Evolutionary conservation across 257 asterid genomes (phyloP), one percentile per base, ranked within the genome.

Genomic region (Solanum gracilifrons): DNA sequence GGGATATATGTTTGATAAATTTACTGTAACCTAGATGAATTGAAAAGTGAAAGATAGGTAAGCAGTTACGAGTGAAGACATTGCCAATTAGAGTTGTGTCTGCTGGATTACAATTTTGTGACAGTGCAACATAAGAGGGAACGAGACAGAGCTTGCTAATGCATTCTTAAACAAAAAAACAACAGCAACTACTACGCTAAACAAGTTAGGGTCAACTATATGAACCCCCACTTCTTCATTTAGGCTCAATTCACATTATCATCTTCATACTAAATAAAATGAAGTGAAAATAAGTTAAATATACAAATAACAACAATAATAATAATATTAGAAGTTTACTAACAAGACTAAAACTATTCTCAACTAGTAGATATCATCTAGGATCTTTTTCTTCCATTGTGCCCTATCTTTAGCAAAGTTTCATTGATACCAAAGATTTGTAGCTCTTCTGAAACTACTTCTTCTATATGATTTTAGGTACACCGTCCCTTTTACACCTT

Each of bases 1-100:
- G 27, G 88, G 88, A 74, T 72, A 86, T 62, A 86, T 80, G 60
- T 86, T 86, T 86, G 88, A 86, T 77, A 86, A 72, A 86, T 74
- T 86, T 32, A 37, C 55, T 20, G 83, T 71, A 58, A 86, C 88
- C 88, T 86, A 62, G 29, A 29, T 48, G 43, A 82, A 31, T 48
- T 43, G 85, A 48, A 82, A 48, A 48, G 20, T 48, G 60, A 85
- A 36, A 82, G 27, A 82, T 29, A 82, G 39, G 69, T 82, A 82
- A 48, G 25, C 69, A 46, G 85, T 82, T 48, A 48, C 29, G 1
- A 43, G 69, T 35, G 27, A 80, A 46, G 39, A 29, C 68, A 48
- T 16, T 46, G 39, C 68, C 85, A 80, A 80, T 46, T 48, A 46
- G 68, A 8, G 20, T 12, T 46, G 64, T 77, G 84, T 25, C 13